Evolutionary conservation across 345 rosid genomes (phyloP).

Genomic region (Gynandropsis gynandra): DNA sequence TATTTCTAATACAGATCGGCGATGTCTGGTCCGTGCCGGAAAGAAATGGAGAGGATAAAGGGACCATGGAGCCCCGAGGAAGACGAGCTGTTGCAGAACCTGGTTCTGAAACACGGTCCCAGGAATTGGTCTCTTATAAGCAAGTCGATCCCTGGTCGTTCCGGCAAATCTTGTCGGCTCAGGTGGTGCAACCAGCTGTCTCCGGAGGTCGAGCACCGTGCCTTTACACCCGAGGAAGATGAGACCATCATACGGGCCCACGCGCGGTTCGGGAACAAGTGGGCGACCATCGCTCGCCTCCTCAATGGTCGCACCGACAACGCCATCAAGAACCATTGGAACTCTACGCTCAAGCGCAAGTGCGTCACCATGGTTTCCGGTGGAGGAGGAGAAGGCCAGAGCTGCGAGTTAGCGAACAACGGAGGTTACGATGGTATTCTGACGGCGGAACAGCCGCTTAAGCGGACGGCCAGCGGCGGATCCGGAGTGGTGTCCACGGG

Average conservation of each 20-base stretch:
- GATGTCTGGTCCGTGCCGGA: constrained; percentile 26
- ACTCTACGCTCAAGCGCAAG: constrained; percentile 85
- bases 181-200: constrained; percentile 98
- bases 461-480: constrained; percentile 67
- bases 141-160: constrained; percentile 88
- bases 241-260: constrained; percentile 76
- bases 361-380: constrained; percentile 26
- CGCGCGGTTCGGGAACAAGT: constrained; percentile 81
- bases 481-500: constrained; percentile 42
- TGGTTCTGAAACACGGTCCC: constrained; percentile 74
- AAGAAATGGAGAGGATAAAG: constrained; percentile 75
- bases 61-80: constrained; percentile 99
- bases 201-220: constrained; percentile 87
- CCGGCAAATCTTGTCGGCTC: constrained; percentile 81
- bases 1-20: constrained; percentile 8
- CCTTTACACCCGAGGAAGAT: constrained; percentile 67
- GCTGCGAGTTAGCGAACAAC: constrained; percentile 24
- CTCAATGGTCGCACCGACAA: constrained; percentile 88
- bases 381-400: constrained; percentile 31
- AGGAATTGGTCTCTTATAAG: constrained; percentile 94
- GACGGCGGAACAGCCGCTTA: constrained; percentile 47
- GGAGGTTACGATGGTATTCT: constrained; percentile 53
- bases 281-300: constrained; percentile 93
- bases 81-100: constrained; percentile 62
- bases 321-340: constrained; percentile 96